Evolutionary conservation across 805 yeast species (phyloP).

Genomic region (Yarrowia sp.): DNA sequence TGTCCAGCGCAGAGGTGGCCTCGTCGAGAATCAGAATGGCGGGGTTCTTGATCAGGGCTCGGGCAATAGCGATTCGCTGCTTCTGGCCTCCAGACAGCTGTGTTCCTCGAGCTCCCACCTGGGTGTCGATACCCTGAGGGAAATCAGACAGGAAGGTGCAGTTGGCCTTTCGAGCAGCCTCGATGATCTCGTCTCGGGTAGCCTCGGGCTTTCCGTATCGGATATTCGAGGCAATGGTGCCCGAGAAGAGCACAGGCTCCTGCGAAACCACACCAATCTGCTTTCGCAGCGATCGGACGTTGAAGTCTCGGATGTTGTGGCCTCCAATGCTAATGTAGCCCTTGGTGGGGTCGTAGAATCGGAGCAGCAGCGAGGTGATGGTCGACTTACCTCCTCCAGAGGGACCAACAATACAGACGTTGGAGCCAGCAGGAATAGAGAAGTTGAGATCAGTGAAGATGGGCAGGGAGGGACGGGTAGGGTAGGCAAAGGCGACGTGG

Average conservation of each 20-base stretch:
- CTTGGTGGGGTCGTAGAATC: conserved; percentile 78
- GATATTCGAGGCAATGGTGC: conserved; percentile 82
- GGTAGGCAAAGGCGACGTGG: conserved; percentile 75
- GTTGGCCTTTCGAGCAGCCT: conserved; percentile 74
- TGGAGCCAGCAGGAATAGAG: conserved; percentile 76
- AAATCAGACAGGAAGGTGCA: conserved; percentile 75
- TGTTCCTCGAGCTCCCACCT: conserved; percentile 85
- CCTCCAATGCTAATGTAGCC: conserved; percentile 75
- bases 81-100: conserved; percentile 95
- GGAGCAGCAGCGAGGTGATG: conserved; percentile 73
- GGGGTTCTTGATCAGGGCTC: conserved; percentile 82
- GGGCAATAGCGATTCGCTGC: conserved; percentile 89
- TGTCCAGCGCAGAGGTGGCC: conserved; percentile 92
- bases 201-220: conserved; percentile 71
- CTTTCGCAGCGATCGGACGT: conserved; percentile 73
- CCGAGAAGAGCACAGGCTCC: conserved; percentile 88
- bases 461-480: conserved; percentile 75
- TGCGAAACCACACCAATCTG: conserved; percentile 91
- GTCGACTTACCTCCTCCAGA: conserved; percentile 97
- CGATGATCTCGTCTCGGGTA: conserved; percentile 65
- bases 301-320: conserved; percentile 65
- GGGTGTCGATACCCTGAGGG: conserved; percentile 82
- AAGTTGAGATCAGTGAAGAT: conserved; percentile 70
- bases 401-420: conserved; percentile 95
- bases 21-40: conserved; percentile 86